Evolutionary conservation across 192 early-diverging fungal genomes (phyloP).

Genomic region (Entophlyctis luteolus): DNA sequence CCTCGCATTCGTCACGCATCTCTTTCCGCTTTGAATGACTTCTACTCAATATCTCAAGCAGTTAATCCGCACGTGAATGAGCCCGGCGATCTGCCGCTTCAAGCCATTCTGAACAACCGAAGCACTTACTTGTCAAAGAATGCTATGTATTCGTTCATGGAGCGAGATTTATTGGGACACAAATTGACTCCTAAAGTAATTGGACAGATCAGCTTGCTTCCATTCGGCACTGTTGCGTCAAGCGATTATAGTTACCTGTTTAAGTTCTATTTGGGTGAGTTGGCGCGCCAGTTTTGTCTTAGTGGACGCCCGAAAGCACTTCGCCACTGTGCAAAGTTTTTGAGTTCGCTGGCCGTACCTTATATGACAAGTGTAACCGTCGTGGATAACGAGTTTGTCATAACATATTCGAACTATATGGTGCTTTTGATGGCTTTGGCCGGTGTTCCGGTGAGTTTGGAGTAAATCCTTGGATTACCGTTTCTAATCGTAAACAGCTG

Average conservation of each 20-base stretch:
- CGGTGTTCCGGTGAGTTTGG: slow-evolving; percentile 36
- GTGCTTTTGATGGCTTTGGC: slow-evolving; percentile 42
- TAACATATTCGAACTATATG: slow-evolving; percentile 35
- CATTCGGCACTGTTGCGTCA: slow-evolving; percentile 33
- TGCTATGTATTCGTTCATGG: slow-evolving; percentile 45
- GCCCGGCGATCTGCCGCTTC: slow-evolving; percentile 34
- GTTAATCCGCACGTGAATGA: slow-evolving; percentile 26
- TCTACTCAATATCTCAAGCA: slow-evolving; percentile 37
- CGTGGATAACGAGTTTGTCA: slow-evolving; percentile 36
- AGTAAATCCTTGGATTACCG: not conserved
- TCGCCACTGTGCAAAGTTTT: slow-evolving; percentile 45
- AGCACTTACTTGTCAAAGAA: slow-evolving; percentile 32
- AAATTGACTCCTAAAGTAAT: slow-evolving; percentile 30
- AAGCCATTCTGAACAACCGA: slow-evolving; percentile 35
- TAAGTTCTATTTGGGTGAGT: slow-evolving; percentile 46
- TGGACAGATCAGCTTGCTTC: slow-evolving; percentile 29
- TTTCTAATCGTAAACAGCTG: slow-evolving; percentile 21
- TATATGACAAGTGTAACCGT: slow-evolving; percentile 31
- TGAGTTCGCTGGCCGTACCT: slow-evolving; percentile 37
- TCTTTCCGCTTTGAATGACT: slow-evolving; percentile 38
- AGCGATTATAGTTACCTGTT: slow-evolving; percentile 38
- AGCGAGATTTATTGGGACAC: slow-evolving; percentile 37
- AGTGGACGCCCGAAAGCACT: slow-evolving; percentile 43
- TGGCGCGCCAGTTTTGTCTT: slow-evolving; percentile 35
- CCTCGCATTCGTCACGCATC: slow-evolving; percentile 39